A percentile compares a stretch with the other conserved stretches of the same genome.
Evolutionary conservation across 306 rosid genomes (phyloP).

Genomic region (Rubus parviflorus): DNA sequence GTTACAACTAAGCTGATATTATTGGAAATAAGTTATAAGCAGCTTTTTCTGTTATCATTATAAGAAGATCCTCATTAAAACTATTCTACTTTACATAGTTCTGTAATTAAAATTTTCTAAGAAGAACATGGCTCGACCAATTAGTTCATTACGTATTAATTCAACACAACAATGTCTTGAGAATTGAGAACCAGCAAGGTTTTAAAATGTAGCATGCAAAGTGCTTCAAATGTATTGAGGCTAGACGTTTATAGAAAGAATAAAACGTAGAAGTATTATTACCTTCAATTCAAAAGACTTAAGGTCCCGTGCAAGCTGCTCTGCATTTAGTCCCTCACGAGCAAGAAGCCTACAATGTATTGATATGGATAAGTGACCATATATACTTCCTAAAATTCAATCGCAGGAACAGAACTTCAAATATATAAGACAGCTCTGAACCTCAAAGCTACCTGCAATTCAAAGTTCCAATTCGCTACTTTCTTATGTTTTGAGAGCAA

Average conservation of each 20-base stretch:
- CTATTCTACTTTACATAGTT: neutral
- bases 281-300: constrained; percentile 98
- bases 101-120: neutral
- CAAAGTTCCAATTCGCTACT: neutral
- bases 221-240: constrained; percentile 9
- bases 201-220: neutral
- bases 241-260: constrained; percentile 7
- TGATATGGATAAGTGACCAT: constrained; percentile 1
- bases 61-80: neutral
- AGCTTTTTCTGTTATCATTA: neutral
- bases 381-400: neutral
- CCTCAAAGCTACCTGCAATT: neutral
- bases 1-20: neutral
- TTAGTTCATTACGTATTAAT: neutral
- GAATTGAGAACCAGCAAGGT: neutral
- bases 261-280: constrained; percentile 5
- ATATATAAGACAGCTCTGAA: neutral
- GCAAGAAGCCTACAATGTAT: constrained; percentile 79
- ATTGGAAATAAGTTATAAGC: neutral
- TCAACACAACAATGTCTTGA: neutral
- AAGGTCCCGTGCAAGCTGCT: constrained; percentile 97
- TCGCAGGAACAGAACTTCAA: neutral
- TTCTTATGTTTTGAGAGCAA: neutral
- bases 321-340: constrained; percentile 96
- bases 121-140: neutral